Percentiles rank a stretch among this genome's conserved stretches.
Evolutionary conservation across 352 stramenopile genomes (phyloP).

Genomic region (Blastocystis sp.): DNA sequence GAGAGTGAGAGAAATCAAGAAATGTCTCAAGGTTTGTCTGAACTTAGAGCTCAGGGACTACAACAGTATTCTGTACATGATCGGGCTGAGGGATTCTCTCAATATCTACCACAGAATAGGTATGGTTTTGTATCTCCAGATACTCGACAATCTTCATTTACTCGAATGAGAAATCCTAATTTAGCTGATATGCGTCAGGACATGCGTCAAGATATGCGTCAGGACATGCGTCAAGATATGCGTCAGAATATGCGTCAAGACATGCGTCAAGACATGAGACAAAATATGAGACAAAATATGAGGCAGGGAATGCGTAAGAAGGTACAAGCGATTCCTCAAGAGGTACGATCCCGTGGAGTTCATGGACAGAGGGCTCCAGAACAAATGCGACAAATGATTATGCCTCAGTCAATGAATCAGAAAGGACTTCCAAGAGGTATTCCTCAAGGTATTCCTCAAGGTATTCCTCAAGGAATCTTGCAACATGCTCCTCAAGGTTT

Average conservation of each 20-base stretch:
- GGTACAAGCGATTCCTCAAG: background rate
- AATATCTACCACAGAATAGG: no score
- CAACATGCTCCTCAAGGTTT: background rate
- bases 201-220: background rate
- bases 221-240: background rate
- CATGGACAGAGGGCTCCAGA: no score
- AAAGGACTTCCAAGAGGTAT: no score
- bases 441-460: background rate
- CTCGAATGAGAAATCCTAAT: no score
- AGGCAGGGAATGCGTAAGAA: background rate
- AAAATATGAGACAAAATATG: background rate
- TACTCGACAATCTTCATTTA: no score
- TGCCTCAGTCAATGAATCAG: background rate
- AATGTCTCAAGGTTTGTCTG: no score
- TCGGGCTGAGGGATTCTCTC: no score
- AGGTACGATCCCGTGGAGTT: no score
- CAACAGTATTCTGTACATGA: no score
- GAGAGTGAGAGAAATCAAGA: no score
- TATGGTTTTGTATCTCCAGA: no score
- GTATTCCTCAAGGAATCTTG: background rate
- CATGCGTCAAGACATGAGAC: background rate
- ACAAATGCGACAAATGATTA: background rate
- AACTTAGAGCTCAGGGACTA: no score
- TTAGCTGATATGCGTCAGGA: background rate
- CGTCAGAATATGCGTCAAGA: background rate